Evolutionary conservation across 1,139 yeast species (phyloP).

Genomic region (Saccharomycopsis hybrid): DNA sequence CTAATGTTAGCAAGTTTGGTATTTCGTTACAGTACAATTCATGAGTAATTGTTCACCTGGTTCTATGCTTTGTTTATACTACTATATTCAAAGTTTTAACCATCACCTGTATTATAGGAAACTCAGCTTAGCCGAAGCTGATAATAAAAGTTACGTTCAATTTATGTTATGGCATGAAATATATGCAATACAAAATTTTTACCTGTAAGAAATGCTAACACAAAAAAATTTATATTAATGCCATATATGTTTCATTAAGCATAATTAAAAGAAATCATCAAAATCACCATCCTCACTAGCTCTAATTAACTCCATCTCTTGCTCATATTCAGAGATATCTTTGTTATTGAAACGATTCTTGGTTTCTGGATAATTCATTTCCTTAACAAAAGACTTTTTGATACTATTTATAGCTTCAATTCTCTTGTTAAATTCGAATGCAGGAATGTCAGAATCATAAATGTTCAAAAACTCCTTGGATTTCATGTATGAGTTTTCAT

Average conservation of each 20-base stretch:
- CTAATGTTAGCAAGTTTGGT: conserved; percentile 10
- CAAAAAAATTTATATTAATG: no score
- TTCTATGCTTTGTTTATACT: background rate
- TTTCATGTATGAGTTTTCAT: conserved; percentile 87
- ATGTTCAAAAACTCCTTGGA: conserved; percentile 81
- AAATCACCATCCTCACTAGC: conserved; percentile 43
- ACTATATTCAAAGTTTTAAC: background rate
- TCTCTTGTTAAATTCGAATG: conserved; percentile 84
- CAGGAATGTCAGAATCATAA: conserved; percentile 85
- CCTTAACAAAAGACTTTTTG: conserved; percentile 88
- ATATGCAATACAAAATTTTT: no score
- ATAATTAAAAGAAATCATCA: conserved; percentile 29
- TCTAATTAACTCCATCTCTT: conserved; percentile 45
- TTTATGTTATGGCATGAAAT: no score
- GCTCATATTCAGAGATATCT: conserved; percentile 46
- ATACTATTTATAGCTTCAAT: conserved; percentile 85
- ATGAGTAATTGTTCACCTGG: background rate
- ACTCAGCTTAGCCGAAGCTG: no score
- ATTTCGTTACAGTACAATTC: conserved; percentile 12
- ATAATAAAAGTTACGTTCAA: no score
- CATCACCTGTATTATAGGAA: no score
- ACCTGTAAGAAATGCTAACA: no score
- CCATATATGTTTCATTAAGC: background rate
- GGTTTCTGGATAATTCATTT: conserved; percentile 82
- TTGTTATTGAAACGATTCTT: conserved; percentile 32